Base-by-base conservation (phyloP, 2,329 filamentous ascomycete genomes). In the Ophiostoma sp. region DNA sequence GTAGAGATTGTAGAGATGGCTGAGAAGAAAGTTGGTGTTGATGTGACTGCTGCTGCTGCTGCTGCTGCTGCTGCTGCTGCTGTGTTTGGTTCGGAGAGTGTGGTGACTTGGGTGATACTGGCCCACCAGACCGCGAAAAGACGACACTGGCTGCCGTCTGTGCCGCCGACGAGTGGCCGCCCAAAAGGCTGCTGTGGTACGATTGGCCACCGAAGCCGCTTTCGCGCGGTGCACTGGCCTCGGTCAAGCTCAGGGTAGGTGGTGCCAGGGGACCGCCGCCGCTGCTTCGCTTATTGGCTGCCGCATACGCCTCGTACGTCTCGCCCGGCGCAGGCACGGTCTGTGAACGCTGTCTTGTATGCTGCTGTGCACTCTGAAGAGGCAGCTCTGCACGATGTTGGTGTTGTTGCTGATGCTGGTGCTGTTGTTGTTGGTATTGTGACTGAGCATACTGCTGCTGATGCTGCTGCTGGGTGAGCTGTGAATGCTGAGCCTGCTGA, bases 121-220 rank as follows among this genome's bases (percentile, higher is more conserved):
- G 79, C 8, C 35, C 71, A 0, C 84, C 83, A 73, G 87, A 91
- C 72, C 87, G 83, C 8, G 90, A 88, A 75, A 93, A 94, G 17
- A 87, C 91, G 1, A 88, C 85, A 77, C 90, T 93, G 17, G 91
- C 89, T 4, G 89, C 91, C 15, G 89, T 85, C 3, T 91, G 87
- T 1, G 91, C 90, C 1, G 89, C 87, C 67, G 87, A 84, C 31
- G 86, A 85, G 76, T 87, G 85, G 68, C 83, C 85, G 35, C 86
- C 86, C 8, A 86, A 77, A 13, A 87, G 78, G 27, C 89, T 88
- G 76, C 90, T 89, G 74, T 87, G 85, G 76, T 90, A 87, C 13
- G 79, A 79, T 67, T 81, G 80, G 48, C 78, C 78, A 33, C 81
- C 83, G 75, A 89, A 87, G 27, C 79, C 82, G 70, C 77, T 83